A percentile compares a stretch with the other conserved stretches of the same genome.
phyloP scores from a whole-genome alignment of 2,329 filamentous ascomycete genomes.

The Taxawa tesnikishii region DNA sequence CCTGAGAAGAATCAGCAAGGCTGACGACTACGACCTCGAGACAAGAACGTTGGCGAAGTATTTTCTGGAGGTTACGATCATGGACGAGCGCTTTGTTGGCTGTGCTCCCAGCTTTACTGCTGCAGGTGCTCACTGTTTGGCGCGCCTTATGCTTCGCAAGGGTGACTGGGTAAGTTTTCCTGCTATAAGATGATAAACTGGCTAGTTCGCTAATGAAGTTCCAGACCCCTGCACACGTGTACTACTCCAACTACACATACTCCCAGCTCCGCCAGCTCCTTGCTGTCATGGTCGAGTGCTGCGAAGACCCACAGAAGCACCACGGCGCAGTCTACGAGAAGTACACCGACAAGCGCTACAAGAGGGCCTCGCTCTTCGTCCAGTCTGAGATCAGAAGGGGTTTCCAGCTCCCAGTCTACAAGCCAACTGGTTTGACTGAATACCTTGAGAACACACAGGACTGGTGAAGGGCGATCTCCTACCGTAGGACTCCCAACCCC shows the following conservation, averaged over 20 bases:
- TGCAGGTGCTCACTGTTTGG: constrained; percentile 84
- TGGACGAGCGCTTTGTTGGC: constrained; percentile 95
- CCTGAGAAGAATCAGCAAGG: constrained; percentile 90
- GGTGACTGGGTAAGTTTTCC: constrained; percentile 66
- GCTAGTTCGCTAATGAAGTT: constrained; percentile 50
- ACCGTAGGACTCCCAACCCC: too few species aligned
- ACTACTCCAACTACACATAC: constrained; percentile 91
- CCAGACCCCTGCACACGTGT: constrained; percentile 57
- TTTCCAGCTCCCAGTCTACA: constrained; percentile 33
- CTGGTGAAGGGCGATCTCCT: constrained; percentile 4
- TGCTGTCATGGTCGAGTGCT: constrained; percentile 74
- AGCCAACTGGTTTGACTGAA: too few species aligned
- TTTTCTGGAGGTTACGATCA: constrained; percentile 90
- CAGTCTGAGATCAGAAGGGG: constrained; percentile 57
- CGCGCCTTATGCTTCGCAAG: constrained; percentile 78
- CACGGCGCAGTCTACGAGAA: constrained; percentile 85
- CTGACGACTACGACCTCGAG: constrained; percentile 93
- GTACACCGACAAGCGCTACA: constrained; percentile 79
- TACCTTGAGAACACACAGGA: too few species aligned
- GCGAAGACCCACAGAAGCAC: constrained; percentile 66
- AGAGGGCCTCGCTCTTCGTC: constrained; percentile 70
- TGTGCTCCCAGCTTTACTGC: constrained; percentile 82
- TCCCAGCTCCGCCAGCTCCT: constrained; percentile 69
- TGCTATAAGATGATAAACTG: too few species aligned
- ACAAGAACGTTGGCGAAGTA: constrained; percentile 94